phyloP scores from a whole-genome alignment of 2,329 filamentous ascomycete species.

The Dactylellina drechsleri region DNA sequence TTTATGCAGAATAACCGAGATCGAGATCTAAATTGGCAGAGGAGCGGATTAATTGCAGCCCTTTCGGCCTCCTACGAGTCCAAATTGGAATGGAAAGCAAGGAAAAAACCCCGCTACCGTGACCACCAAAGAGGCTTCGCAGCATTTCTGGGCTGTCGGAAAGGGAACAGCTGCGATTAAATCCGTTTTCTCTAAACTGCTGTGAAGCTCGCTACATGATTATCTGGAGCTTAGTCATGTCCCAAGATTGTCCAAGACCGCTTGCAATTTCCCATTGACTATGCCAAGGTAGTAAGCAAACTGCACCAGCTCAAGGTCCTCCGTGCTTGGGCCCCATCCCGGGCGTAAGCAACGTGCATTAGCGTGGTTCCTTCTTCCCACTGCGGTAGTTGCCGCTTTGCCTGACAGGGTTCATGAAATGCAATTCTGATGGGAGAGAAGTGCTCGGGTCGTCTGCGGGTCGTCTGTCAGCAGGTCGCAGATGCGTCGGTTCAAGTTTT shows the following conservation, averaged over 20 bases:
- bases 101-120: conserved; percentile 16
- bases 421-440: conserved; percentile 26
- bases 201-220: background rate
- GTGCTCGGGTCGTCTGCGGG: conserved; percentile 34
- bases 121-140: conserved; percentile 33
- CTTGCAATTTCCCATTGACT: conserved; percentile 28
- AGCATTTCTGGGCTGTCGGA: conserved; percentile 5
- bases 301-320: conserved; percentile 20
- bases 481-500: conserved; percentile 39
- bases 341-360: conserved; percentile 51
- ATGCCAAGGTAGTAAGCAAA: conserved; percentile 43
- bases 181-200: conserved; percentile 42
- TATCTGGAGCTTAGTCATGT: conserved; percentile 29
- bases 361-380: conserved; percentile 18
- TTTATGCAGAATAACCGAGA: conserved; percentile 7
- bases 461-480: conserved; percentile 51
- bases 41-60: too few relatives aligned
- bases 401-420: conserved; percentile 9
- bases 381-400: conserved; percentile 19
- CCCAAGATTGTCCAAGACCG: background rate
- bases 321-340: background rate
- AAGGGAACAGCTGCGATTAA: conserved; percentile 35
- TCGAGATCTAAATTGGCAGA: background rate
- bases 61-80: conserved; percentile 12
- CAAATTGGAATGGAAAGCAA: conserved; percentile 12